Conservation (phyloP, 225 moss, liverwort and hornwort genomes). For the Pseudisothecium myosuroides region DNA sequence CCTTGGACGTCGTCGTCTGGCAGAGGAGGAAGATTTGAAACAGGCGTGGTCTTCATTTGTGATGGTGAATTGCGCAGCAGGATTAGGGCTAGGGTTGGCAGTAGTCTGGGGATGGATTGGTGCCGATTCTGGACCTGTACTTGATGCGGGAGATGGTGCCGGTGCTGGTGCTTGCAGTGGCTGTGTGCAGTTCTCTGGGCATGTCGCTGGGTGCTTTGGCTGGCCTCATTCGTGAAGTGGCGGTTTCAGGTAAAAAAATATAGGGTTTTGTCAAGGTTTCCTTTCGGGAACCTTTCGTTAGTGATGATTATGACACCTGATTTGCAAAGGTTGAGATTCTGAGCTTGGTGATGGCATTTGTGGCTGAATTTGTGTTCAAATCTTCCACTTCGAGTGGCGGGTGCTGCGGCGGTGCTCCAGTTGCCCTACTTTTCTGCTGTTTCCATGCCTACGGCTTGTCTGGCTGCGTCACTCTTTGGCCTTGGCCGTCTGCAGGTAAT, state of each 20-base stretch:
- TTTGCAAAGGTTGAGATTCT: not conserved
- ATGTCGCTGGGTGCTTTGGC: constrained; percentile 30
- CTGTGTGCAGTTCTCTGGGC: constrained; percentile 16
- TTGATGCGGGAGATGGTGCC: not conserved
- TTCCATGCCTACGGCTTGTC: not conserved
- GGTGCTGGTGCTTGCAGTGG: not conserved
- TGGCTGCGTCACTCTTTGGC: not conserved
- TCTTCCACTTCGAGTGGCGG: not conserved
- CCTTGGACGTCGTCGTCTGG: not conserved
- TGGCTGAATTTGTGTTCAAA: not conserved
- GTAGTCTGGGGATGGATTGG: no score
- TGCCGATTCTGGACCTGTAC: not conserved
- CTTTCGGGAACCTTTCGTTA: not conserved
- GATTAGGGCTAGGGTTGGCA: not conserved
- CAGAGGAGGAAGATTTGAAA: no score
- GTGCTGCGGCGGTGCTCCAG: not conserved
- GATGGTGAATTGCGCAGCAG: no score
- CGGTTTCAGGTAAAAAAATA: not conserved
- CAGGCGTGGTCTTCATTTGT: no score
- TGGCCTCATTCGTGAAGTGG: constrained; percentile 7
- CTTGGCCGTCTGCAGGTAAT: not conserved
- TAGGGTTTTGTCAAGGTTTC: not conserved
- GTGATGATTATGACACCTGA: not conserved
- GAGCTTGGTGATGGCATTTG: not conserved
- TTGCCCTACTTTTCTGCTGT: not conserved